Evolutionary conservation across 2,329 filamentous ascomycete genomes (phyloP).

Genomic region (Penicillium brevicompactum): DNA sequence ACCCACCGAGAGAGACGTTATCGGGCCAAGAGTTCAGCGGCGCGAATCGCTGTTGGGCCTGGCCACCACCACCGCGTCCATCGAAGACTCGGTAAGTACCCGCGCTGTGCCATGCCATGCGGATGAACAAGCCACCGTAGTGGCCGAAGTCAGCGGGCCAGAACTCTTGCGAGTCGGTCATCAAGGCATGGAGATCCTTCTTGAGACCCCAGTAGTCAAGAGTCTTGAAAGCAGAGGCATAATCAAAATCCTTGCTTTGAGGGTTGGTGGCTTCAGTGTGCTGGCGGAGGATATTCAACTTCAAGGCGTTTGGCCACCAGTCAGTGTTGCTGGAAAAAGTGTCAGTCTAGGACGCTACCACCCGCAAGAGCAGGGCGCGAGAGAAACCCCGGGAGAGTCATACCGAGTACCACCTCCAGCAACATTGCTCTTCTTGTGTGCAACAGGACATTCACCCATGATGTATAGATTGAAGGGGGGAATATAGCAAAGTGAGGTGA

Average conservation of each 20-base stretch:
- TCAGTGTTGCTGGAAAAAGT: conserved; percentile 57
- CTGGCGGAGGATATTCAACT: conserved; percentile 73
- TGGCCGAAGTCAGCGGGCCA: conserved; percentile 83
- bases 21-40: conserved; percentile 83
- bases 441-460: conserved; percentile 34
- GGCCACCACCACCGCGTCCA: conserved; percentile 72
- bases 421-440: conserved; percentile 35
- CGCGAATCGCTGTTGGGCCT: conserved; percentile 77
- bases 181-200: conserved; percentile 69
- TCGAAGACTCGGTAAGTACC: conserved; percentile 77
- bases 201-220: conserved; percentile 72
- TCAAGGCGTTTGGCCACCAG: conserved; percentile 74
- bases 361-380: not conserved
- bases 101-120: conserved; percentile 79
- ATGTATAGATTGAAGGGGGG: not conserved
- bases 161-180: conserved; percentile 79
- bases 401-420: conserved; percentile 63
- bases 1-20: conserved; percentile 63
- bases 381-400: not conserved
- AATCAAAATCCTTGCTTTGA: conserved; percentile 67
- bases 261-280: conserved; percentile 67
- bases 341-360: not conserved
- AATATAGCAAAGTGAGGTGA: not conserved
- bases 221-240: conserved; percentile 70
- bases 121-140: conserved; percentile 78